Percentiles rank a stretch among this genome's conserved stretches.
Conservation (phyloP, 2,329 filamentous ascomycete genomes). For the Talaromyces sp. region DNA sequence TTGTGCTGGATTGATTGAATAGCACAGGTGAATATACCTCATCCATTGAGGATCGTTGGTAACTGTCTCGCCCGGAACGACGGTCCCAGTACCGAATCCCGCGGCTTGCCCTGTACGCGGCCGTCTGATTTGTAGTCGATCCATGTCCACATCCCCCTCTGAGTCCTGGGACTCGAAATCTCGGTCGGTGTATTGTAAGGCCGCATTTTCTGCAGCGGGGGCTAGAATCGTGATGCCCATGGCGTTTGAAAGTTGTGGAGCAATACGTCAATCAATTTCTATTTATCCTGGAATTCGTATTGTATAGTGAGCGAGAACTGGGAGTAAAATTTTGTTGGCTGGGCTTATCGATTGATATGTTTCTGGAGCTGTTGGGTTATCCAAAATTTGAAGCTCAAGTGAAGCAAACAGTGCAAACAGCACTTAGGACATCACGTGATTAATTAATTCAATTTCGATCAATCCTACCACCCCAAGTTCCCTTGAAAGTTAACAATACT, state of each 20-base stretch:
- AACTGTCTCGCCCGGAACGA: conserved; percentile 85
- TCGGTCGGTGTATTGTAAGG: conserved; percentile 32
- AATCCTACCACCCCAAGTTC: too few species aligned
- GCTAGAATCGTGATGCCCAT: conserved; percentile 62
- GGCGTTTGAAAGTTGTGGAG: neutral
- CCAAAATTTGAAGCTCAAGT: conserved; percentile 3
- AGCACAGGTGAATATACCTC: conserved; percentile 42
- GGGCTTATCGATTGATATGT: neutral
- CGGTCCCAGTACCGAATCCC: conserved; percentile 51
- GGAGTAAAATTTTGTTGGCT: too few species aligned
- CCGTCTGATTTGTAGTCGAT: conserved; percentile 33
- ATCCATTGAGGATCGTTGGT: conserved; percentile 96
- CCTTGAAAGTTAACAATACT: too few species aligned
- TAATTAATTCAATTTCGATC: too few species aligned
- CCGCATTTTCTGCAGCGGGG: conserved; percentile 41
- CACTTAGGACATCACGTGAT: neutral
- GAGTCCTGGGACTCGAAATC: conserved; percentile 50
- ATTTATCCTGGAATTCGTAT: too few species aligned
- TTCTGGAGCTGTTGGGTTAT: neutral
- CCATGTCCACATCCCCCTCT: conserved; percentile 39
- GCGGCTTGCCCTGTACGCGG: conserved; percentile 6
- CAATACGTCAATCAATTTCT: too few species aligned
- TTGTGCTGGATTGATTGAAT: too few species aligned
- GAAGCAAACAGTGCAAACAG: neutral
- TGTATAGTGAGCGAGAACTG: too few species aligned